Evolutionary conservation across 768 basidiomycete genomes (phyloP).

Genomic region (Xanthoconium purpureum): DNA sequence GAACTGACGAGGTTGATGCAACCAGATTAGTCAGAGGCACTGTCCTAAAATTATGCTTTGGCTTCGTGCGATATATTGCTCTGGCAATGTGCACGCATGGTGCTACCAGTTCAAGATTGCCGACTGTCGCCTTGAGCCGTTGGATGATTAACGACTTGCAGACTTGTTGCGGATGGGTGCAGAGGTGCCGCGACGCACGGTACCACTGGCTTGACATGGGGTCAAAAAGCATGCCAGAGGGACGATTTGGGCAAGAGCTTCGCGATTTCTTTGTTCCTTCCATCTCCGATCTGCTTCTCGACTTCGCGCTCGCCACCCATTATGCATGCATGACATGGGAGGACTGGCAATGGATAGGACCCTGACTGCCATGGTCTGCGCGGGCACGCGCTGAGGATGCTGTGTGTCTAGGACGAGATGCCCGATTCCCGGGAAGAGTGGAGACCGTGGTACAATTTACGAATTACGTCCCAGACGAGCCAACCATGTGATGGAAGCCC

Average conservation of each 20-base stretch:
- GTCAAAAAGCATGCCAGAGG: not conserved
- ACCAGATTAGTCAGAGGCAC: constrained; percentile 18
- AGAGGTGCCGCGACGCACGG: not conserved
- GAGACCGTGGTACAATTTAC: not conserved
- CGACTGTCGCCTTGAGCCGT: not conserved
- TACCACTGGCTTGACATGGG: not conserved
- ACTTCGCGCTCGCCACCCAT: constrained; percentile 16
- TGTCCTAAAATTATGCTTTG: constrained; percentile 6
- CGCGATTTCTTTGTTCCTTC: constrained; percentile 13
- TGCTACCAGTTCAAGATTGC: not conserved
- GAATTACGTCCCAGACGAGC: constrained; percentile 9
- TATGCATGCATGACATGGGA: constrained; percentile 13
- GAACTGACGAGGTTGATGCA: constrained; percentile 7
- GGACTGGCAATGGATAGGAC: constrained; percentile 6
- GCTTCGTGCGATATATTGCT: constrained; percentile 30
- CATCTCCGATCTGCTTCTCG: constrained; percentile 26
- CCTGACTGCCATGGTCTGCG: not conserved
- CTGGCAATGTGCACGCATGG: constrained; percentile 8
- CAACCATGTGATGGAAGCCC: constrained; percentile 12
- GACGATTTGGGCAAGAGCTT: constrained; percentile 15
- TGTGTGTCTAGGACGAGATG: not conserved
- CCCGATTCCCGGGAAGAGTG: not conserved
- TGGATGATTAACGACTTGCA: not conserved
- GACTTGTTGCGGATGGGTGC: not conserved
- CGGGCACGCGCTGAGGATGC: not conserved